Evolutionary conservation across 306 rosid genomes (phyloP), one percentile per base, ranked within the genome.

Genomic region (Cicer chorassanicum): DNA sequence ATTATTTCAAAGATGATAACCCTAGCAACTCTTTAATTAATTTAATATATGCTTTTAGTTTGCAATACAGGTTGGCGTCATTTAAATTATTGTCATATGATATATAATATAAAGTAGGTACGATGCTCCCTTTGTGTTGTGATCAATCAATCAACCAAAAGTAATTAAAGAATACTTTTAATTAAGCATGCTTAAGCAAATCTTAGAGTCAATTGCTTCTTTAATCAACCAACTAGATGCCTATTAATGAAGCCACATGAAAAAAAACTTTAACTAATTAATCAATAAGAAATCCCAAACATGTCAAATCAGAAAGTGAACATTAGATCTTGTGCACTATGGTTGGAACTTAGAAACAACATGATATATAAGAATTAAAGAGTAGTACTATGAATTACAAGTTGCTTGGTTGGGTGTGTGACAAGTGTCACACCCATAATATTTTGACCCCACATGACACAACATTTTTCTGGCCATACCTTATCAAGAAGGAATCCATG

Each of bases 231-330:
- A 53, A 36, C 48, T 29, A 68, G 68, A 64, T 38, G 66, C 69
- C 65, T 34, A 64, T 57, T 43, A 62, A 49, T 65, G 67, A 77
- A 70, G 66, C 54, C 74, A 57, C 60, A 42, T 69, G 72, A 67
- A 79, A 68, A 64, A 64, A 42, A 81, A 80, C 74, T 78, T 48
- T 76, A 74, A 70, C 65, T 57, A 82, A 61, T 9, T 18, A 18
- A 81, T 76, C 67, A 82, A 49, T 6, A 59, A 73, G 74, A 78
- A 16, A 78, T 75, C 81, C 77, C 64, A 75, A 65, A 59, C 81
- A 75, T 68, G 89, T 86, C 87, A 82, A 82, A 78, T 87, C 90
- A 76, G 77, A 85, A 85, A 82, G 88, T 85, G 90, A 82, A 83
- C 85, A 82, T 81, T 87, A 78, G 87, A 78, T 85, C 79, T 76